Percentiles rank a stretch among this genome's conserved stretches.
phyloP scores from a whole-genome alignment of 176 grass and related monocot species.

The Zea luxurians region DNA sequence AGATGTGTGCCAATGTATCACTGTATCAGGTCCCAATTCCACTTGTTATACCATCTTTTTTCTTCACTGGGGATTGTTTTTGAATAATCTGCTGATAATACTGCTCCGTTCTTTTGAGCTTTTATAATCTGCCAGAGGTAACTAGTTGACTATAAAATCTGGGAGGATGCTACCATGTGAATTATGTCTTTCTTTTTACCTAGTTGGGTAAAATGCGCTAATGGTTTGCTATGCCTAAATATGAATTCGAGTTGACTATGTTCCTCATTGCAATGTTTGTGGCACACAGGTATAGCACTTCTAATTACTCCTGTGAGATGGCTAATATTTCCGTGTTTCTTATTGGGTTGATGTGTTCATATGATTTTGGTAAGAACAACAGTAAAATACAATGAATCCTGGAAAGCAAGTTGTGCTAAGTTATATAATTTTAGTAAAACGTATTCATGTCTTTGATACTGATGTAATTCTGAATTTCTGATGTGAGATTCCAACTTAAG shows the following conservation, averaged over 20 bases:
- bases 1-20: background rate
- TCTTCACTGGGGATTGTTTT: background rate
- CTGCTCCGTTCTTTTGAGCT: background rate
- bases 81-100: constrained; percentile 8
- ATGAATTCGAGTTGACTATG: background rate
- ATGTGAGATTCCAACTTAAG: background rate
- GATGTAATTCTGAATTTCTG: background rate
- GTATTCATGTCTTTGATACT: background rate
- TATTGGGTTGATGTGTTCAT: background rate
- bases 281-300: background rate
- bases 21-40: background rate
- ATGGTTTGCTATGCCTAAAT: background rate
- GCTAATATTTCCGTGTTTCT: background rate
- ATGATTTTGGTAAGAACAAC: background rate
- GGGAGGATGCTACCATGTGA: background rate
- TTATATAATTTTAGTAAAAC: background rate
- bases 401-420: background rate
- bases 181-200: background rate
- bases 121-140: background rate
- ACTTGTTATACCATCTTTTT: background rate
- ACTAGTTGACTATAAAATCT: background rate
- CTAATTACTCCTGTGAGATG: background rate
- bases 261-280: background rate
- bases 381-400: background rate
- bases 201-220: background rate